A percentile compares a stretch with the other conserved stretches of the same genome.
Evolutionary conservation across 2,329 filamentous ascomycete genomes (phyloP).

Genomic region (Zymoseptoria pseudotritici): DNA sequence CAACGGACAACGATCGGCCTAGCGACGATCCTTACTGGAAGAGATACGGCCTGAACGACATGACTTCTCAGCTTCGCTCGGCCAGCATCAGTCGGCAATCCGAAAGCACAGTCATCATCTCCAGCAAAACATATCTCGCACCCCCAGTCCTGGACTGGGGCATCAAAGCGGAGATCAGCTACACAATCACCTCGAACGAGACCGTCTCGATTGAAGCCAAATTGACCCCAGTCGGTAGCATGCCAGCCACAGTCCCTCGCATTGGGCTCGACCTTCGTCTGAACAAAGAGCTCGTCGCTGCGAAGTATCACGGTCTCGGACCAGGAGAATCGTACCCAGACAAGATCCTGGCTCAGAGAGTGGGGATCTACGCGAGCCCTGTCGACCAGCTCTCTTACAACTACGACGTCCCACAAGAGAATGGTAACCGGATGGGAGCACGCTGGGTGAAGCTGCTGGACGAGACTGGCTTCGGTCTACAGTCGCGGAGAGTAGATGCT

Average conservation of each 20-base stretch:
- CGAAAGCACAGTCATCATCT: slow-evolving; percentile 15
- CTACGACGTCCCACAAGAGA: slow-evolving; percentile 63
- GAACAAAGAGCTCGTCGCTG: slow-evolving; percentile 38
- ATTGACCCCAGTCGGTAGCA: slow-evolving; percentile 21
- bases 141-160: slow-evolving; percentile 57
- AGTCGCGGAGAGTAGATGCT: slow-evolving; percentile 19
- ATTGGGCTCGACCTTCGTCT: slow-evolving; percentile 53
- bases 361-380: slow-evolving; percentile 43
- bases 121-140: slow-evolving; percentile 30
- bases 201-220: slow-evolving; percentile 1
- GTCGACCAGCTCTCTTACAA: slow-evolving; percentile 47
- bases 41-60: slow-evolving; percentile 36
- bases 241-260: slow-evolving; percentile 50
- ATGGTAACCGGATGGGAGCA: slow-evolving; percentile 54
- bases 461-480: slow-evolving; percentile 26
- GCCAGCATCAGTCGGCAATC: slow-evolving; percentile 25
- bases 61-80: slow-evolving; percentile 44
- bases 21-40: slow-evolving; percentile 51
- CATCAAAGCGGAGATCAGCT: slow-evolving; percentile 37
- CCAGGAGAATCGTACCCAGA: slow-evolving; percentile 59
- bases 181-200: slow-evolving; percentile 38
- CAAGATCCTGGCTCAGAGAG: slow-evolving; percentile 50
- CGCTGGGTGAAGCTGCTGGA: slow-evolving; percentile 43
- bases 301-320: slow-evolving; percentile 55
- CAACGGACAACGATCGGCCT: slow-evolving; percentile 56